Conservation (phyloP, 2,329 filamentous ascomycete species). For the Cercospora zeina region DNA sequence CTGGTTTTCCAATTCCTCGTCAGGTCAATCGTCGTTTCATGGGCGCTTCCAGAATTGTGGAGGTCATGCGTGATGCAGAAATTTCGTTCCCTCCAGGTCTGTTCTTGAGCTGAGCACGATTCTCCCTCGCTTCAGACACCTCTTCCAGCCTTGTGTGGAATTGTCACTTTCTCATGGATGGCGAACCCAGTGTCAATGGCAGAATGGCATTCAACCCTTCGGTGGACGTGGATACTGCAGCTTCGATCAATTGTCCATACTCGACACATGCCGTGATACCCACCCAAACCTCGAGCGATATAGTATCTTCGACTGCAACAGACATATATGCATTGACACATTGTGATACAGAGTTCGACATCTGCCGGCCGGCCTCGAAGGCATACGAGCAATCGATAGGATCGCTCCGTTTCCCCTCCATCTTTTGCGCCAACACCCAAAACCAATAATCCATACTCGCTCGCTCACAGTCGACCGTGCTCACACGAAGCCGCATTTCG, state of each 20-base stretch:
- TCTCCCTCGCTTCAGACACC: neutral
- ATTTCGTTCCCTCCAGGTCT: neutral
- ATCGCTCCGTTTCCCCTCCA: neutral
- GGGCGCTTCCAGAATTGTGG: neutral
- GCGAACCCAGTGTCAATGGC: too few species aligned
- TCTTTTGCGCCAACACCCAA: neutral
- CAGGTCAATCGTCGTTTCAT: neutral
- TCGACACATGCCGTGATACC: too few species aligned
- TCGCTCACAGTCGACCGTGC: neutral
- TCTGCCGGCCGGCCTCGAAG: neutral
- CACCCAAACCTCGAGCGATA: neutral
- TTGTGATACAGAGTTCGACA: neutral
- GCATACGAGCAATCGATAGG: neutral
- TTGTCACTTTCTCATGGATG: too few species aligned
- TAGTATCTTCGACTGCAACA: neutral
- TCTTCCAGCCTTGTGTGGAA: neutral
- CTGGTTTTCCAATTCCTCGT: neutral
- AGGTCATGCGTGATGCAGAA: neutral
- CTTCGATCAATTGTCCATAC: too few species aligned
- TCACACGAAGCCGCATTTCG: neutral
- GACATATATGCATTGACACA: neutral
- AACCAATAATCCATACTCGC: neutral
- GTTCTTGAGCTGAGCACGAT: neutral
- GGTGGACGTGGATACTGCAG: too few species aligned
- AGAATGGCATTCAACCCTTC: too few species aligned